Percentiles rank a stretch among this genome's conserved stretches.
These are phyloP conservation scores for Blepharisma stoltei DNA, from an alignment of 73 alveolate genomes.

Conservation along the genomic window DNA sequence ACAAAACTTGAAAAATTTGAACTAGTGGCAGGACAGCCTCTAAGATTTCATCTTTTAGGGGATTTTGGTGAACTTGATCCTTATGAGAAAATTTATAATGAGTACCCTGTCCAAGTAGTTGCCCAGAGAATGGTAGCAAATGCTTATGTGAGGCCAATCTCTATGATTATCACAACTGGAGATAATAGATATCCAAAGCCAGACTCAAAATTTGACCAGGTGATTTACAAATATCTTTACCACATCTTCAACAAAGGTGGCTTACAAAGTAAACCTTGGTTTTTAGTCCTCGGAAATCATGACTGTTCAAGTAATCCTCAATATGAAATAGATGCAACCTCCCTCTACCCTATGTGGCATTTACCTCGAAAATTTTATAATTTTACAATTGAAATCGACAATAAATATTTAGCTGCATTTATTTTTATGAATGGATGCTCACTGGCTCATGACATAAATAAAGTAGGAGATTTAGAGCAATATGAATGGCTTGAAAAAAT, in stretches of 20 bases:
- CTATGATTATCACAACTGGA: background rate
- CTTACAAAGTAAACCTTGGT: background rate
- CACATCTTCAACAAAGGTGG: background rate
- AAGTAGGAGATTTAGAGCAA: background rate
- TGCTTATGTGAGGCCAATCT: background rate
- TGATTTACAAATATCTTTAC: background rate
- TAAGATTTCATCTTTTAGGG: slow-evolving; percentile 8
- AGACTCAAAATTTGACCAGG: background rate
- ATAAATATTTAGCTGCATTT: background rate
- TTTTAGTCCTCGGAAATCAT: slow-evolving; percentile 1
- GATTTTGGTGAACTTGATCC: slow-evolving; percentile 27
- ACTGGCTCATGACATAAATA: background rate
- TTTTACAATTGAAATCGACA: background rate
- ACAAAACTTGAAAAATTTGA: too few relatives aligned
- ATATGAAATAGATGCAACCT: background rate
- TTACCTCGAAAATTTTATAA: background rate
- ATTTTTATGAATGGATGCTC: background rate
- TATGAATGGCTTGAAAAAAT: slow-evolving; percentile 19
- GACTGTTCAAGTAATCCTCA: background rate
- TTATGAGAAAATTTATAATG: background rate
- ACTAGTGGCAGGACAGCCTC: background rate
- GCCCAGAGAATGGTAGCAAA: background rate
- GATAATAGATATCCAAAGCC: slow-evolving; percentile 10
- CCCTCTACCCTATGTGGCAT: slow-evolving; percentile 5
- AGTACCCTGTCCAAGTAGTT: background rate